Evolutionary conservation across 1,139 yeast species (phyloP), one percentile per base, ranked within the genome.

Genomic region (Neolecta irregularis): DNA sequence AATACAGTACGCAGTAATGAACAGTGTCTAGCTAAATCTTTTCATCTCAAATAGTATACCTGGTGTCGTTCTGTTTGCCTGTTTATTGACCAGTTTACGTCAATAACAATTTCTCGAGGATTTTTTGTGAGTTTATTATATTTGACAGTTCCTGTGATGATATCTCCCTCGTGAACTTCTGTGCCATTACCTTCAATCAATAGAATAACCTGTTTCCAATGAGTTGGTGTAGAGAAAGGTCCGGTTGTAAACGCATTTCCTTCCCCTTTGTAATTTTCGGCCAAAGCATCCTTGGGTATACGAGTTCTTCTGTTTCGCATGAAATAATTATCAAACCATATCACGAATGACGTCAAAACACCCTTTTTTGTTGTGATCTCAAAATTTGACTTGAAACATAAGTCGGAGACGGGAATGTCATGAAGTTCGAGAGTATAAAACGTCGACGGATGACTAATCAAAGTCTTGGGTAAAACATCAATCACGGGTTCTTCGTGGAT

Each of bases 211-310:
- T 44, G 43, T 20, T 41, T 39, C 49, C 49, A 46, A 55, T 79
- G 93, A 18, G 92, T 79, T 17, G 36, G 26, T 8, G 16, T 20
- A 36, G 74, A 69, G 63, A 74, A 77, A 30, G 93, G 88, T 22
- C 92, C 92, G 13, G 93, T 79, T 25, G 78, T 71, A 50, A 79
- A 76, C 24, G 62, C 62, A 32, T 75, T 72, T 41, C 48, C 47
- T 15, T 25, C 26, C 5, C 35, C 35, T 17, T 35, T 41, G 40
- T 40, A 44, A 7, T 43, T 30, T 34, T 40, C 48, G 6, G 41
- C 38, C 25, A 39, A 28, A 5, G 41, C 35, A 22, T 30, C 33
- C 33, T 13, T 26, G 19, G 28, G 26, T 9, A 26, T 23, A n/a
- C 17, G 21, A n/a, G 17, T 21, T 4, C 41, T 42, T 5, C 44